Conservation (phyloP, 1,284 basidiomycete species). For the Trichosporon ovoides region DNA sequence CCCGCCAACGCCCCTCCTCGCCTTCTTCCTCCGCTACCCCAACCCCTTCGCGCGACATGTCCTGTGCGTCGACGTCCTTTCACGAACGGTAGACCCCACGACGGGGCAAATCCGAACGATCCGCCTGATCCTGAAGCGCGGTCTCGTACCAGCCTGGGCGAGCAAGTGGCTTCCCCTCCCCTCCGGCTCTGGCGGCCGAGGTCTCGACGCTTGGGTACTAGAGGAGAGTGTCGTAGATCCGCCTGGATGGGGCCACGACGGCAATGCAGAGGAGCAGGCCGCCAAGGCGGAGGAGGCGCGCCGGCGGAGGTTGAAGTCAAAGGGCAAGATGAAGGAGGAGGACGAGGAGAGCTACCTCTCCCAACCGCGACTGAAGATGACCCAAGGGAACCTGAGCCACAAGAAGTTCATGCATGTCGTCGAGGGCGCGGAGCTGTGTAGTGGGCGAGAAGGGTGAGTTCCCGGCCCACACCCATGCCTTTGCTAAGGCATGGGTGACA, state of each 20-base stretch:
- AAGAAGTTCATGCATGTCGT: conserved; percentile 49
- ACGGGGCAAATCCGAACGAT: conserved; percentile 75
- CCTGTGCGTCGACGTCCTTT: conserved; percentile 88
- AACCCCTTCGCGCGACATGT: conserved; percentile 94
- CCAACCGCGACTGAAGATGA: conserved; percentile 35
- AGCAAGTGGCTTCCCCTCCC: conserved; percentile 65
- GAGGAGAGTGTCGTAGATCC: conserved; percentile 76
- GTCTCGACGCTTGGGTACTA: conserved; percentile 66
- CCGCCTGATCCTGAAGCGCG: conserved; percentile 85
- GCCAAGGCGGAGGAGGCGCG: not conserved
- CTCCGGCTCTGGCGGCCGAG: conserved; percentile 54
- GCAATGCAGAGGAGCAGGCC: not conserved
- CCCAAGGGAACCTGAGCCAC: conserved; percentile 46
- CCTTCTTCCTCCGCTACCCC: conserved; percentile 93
- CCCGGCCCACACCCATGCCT: too few relatives aligned
- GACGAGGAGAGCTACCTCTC: conserved; percentile 17
- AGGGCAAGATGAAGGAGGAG: not conserved
- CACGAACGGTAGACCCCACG: conserved; percentile 63
- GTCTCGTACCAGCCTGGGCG: conserved; percentile 82
- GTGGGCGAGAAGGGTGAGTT: conserved; percentile 41
- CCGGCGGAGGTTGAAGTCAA: not conserved
- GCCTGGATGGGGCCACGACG: conserved; percentile 28
- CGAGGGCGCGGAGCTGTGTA: conserved; percentile 41
- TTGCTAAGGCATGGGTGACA: too few relatives aligned
- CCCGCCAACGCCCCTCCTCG: conserved; percentile 73